Evolutionary conservation across 139 green algal species (phyloP).

Genomic region (Chlorella sorokiniana): DNA sequence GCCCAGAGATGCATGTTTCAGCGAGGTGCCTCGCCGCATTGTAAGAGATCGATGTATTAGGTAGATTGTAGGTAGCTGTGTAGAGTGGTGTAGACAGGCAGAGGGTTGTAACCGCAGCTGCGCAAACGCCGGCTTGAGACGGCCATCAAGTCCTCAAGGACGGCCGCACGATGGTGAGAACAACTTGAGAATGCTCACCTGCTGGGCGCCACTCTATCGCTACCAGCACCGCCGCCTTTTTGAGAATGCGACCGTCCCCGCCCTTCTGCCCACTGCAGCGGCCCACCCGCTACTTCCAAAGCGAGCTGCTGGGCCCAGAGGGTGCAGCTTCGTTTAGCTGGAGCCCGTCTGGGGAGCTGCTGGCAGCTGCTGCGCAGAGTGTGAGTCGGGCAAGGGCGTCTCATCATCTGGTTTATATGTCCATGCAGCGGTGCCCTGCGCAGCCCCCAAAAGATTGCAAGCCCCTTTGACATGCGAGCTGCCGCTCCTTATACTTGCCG

Average conservation of each 20-base stretch:
- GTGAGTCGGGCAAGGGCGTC: background rate
- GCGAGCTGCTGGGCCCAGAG: slow-evolving; percentile 10
- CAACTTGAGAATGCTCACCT: no score
- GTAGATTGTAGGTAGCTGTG: background rate
- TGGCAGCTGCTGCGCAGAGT: slow-evolving; percentile 1
- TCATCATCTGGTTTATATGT: background rate
- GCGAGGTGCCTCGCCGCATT: no score
- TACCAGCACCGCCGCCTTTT: no score
- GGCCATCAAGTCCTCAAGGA: background rate
- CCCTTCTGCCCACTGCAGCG: background rate
- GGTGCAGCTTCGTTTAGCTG: slow-evolving; percentile 7
- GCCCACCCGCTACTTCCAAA: background rate
- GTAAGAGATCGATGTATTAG: background rate
- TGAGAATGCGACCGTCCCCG: no score
- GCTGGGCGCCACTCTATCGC: background rate
- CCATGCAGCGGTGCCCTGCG: background rate
- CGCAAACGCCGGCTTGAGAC: no score
- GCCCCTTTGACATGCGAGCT: no score
- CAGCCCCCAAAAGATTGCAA: no score
- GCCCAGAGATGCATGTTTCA: no score
- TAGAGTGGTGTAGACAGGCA: background rate
- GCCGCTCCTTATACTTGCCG: background rate
- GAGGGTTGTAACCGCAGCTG: no score
- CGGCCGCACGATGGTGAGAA: no score
- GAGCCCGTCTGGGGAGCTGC: slow-evolving; percentile 1